Conservation (phyloP, 352 stramenopile genomes). For the Globisporangium viniferum region DNA sequence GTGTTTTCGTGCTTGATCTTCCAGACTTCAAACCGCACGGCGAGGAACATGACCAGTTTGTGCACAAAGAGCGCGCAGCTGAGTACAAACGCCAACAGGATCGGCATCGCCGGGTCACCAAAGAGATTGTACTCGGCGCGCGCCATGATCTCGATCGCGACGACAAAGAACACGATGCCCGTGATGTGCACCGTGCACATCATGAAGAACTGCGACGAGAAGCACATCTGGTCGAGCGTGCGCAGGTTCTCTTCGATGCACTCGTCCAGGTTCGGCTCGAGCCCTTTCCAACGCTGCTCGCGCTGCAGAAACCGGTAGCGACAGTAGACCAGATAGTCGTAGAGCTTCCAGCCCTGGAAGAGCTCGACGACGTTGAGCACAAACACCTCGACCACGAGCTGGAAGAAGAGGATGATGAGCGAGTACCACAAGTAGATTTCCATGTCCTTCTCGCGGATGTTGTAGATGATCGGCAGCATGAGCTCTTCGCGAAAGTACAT, state of each 20-base stretch:
- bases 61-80: slow-evolving; percentile 58
- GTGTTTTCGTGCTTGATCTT: slow-evolving; percentile 96
- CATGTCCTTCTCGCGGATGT: slow-evolving; percentile 97
- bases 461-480: slow-evolving; percentile 92
- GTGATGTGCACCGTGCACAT: slow-evolving; percentile 94
- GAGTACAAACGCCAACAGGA: slow-evolving; percentile 80
- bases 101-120: slow-evolving; percentile 89
- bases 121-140: slow-evolving; percentile 95
- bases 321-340: slow-evolving; percentile 97
- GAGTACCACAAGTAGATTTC: slow-evolving; percentile 96
- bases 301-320: slow-evolving; percentile 95
- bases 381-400: slow-evolving; percentile 94
- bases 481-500: slow-evolving; percentile 94
- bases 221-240: slow-evolving; percentile 97
- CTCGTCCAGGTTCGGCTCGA: slow-evolving; percentile 95
- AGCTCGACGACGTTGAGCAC: slow-evolving; percentile 95
- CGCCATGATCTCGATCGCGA: slow-evolving; percentile 96
- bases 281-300: slow-evolving; percentile 95
- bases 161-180: slow-evolving; percentile 93
- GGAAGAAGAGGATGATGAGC: slow-evolving; percentile 94
- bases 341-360: slow-evolving; percentile 98
- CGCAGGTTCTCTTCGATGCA: slow-evolving; percentile 96
- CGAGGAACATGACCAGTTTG: slow-evolving; percentile 75
- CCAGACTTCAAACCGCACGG: slow-evolving; percentile 90
- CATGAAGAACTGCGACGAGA: slow-evolving; percentile 98